A percentile compares a stretch with the other conserved stretches of the same genome.
These are phyloP conservation scores for Mycena amicta DNA, from an alignment of 768 basidiomycete genomes.

Conservation along the genomic window DNA sequence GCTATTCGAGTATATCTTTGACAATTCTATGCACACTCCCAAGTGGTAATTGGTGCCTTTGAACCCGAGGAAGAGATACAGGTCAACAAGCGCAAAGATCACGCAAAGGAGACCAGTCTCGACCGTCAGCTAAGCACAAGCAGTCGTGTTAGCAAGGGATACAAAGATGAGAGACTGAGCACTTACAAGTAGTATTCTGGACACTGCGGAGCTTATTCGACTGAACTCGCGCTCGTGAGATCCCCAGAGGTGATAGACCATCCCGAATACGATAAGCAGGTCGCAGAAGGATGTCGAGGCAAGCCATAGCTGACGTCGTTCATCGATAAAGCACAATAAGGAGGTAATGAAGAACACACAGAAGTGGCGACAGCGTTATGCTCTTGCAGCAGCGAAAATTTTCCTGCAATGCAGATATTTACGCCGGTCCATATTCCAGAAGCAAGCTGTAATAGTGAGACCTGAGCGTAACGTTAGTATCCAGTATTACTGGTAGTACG, in stretches of 20 bases:
- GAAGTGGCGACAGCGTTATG: background rate
- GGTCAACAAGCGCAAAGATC: background rate
- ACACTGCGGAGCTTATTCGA: background rate
- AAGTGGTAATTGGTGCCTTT: background rate
- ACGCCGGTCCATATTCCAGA: background rate
- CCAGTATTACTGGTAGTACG: too few species aligned
- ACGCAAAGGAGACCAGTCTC: background rate
- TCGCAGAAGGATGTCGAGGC: slow-evolving; percentile 1
- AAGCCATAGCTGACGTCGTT: slow-evolving; percentile 15
- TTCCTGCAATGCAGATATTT: background rate
- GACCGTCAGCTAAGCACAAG: background rate
- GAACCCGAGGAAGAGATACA: background rate
- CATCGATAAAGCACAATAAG: too few species aligned
- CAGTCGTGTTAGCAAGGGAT: background rate
- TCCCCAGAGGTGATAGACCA: background rate
- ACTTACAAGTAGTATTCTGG: slow-evolving; percentile 4
- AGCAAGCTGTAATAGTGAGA: background rate
- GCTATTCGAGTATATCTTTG: slow-evolving; percentile 1
- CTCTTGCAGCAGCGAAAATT: background rate
- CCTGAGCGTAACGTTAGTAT: too few species aligned
- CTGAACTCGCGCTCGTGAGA: background rate
- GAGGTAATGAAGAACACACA: too few species aligned
- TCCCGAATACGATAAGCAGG: slow-evolving; percentile 6
- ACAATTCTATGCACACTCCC: background rate
- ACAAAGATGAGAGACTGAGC: background rate